These are phyloP conservation scores for Ganoderma boninense DNA, from an alignment of 1,284 basidiomycete species.

Conservation along the genomic window DNA sequence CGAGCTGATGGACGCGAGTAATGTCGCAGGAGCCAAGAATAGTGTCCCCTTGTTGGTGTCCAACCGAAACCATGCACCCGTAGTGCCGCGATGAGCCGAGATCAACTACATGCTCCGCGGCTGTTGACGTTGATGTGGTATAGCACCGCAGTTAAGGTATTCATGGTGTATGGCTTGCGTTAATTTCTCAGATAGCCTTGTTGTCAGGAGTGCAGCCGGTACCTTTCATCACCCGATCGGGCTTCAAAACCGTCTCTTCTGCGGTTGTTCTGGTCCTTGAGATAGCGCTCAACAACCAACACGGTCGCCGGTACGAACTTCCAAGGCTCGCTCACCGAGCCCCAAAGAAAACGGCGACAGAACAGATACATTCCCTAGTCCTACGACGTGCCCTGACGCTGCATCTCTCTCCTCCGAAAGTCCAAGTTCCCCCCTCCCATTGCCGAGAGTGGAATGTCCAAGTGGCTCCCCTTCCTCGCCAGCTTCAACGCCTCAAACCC, in stretches of 20 bases:
- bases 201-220: too few relatives aligned
- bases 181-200: too few relatives aligned
- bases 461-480: not conserved
- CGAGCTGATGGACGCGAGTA: not conserved
- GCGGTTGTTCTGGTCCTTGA: too few relatives aligned
- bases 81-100: not conserved
- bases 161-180: too few relatives aligned
- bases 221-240: too few relatives aligned
- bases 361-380: not conserved
- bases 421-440: not conserved
- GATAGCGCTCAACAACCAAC: too few relatives aligned
- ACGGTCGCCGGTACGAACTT: too few relatives aligned
- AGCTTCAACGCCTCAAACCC: slow-evolving; percentile 2
- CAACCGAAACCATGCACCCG: not conserved
- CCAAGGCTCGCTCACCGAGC: too few relatives aligned
- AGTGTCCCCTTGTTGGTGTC: not conserved
- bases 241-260: too few relatives aligned
- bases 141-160: not conserved
- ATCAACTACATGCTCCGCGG: not conserved
- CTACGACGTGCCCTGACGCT: not conserved
- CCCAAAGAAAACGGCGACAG: too few relatives aligned
- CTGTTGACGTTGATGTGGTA: not conserved
- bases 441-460: slow-evolving; percentile 1
- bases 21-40: not conserved
- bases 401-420: not conserved